These are phyloP conservation scores for Thamnidium elegans DNA, from an alignment of 192 early-diverging fungal species.

Conservation along the genomic window DNA sequence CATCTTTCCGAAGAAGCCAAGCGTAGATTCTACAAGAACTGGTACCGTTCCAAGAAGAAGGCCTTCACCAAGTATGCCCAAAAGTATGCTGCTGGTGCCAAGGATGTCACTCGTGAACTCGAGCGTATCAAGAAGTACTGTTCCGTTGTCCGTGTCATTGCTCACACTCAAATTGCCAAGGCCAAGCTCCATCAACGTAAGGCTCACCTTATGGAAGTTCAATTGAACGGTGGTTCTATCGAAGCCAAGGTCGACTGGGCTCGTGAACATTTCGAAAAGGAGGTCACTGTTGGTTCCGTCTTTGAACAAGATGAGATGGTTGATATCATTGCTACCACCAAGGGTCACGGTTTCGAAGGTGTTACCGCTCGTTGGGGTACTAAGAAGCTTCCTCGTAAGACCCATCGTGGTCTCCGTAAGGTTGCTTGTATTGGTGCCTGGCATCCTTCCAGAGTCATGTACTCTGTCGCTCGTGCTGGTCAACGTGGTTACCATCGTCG, in stretches of 20 bases:
- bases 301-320: conserved; percentile 99
- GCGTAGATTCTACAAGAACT: conserved; percentile 99
- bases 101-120: conserved; percentile 88
- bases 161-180: conserved; percentile 97
- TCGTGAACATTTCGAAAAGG: conserved; percentile 97
- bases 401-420: conserved; percentile 99
- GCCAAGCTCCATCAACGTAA: conserved; percentile 97
- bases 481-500: conserved; percentile 99
- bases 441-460: conserved; percentile 97
- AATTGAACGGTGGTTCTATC: conserved; percentile 97
- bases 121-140: conserved; percentile 99
- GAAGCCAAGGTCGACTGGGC: conserved; percentile 98
- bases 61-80: conserved; percentile 99
- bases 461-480: conserved; percentile 98
- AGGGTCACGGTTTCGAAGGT: conserved; percentile 99
- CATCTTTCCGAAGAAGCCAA: conserved; percentile 96
- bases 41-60: conserved; percentile 99
- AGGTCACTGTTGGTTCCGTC: conserved; percentile 81
- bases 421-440: conserved; percentile 99
- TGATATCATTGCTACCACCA: conserved; percentile 97
- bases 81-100: conserved; percentile 91
- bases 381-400: conserved; percentile 99
- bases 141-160: conserved; percentile 95
- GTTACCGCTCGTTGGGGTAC: conserved; percentile 99
- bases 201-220: conserved; percentile 99